These are phyloP conservation scores for Sporothrix pallida DNA, from an alignment of 2,329 filamentous ascomycete genomes.

Conservation along the genomic window DNA sequence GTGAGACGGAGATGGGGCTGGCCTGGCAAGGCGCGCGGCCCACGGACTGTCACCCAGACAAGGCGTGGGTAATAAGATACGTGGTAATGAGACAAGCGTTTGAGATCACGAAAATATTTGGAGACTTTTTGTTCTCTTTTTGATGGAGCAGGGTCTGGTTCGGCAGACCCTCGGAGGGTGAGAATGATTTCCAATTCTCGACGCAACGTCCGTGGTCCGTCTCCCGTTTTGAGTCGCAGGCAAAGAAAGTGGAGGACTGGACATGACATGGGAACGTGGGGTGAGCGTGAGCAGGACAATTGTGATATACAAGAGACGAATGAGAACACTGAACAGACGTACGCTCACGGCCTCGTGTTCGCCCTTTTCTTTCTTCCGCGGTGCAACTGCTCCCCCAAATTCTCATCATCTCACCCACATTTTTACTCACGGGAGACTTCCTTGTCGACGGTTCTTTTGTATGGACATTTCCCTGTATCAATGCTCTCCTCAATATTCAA, in stretches of 20 bases:
- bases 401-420: neutral
- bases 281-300: neutral
- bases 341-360: slow-evolving; percentile 8
- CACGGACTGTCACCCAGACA: too few species aligned
- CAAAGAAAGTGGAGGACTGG: neutral
- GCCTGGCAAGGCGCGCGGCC: neutral
- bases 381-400: neutral
- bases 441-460: neutral
- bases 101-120: neutral
- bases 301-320: neutral
- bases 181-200: neutral
- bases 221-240: neutral
- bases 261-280: too few species aligned
- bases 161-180: neutral
- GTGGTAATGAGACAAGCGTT: too few species aligned
- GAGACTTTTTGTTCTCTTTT: neutral
- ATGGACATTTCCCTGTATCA: neutral
- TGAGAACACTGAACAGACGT: neutral
- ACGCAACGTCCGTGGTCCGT: too few species aligned
- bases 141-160: neutral
- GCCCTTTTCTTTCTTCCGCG: neutral
- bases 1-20: neutral
- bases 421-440: neutral
- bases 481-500: neutral
- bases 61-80: too few species aligned